A percentile compares a stretch with the other conserved stretches of the same genome.
These are phyloP conservation scores for Fusarium praegraminearum DNA, from an alignment of 2,329 filamentous ascomycete genomes.

Conservation along the genomic window DNA sequence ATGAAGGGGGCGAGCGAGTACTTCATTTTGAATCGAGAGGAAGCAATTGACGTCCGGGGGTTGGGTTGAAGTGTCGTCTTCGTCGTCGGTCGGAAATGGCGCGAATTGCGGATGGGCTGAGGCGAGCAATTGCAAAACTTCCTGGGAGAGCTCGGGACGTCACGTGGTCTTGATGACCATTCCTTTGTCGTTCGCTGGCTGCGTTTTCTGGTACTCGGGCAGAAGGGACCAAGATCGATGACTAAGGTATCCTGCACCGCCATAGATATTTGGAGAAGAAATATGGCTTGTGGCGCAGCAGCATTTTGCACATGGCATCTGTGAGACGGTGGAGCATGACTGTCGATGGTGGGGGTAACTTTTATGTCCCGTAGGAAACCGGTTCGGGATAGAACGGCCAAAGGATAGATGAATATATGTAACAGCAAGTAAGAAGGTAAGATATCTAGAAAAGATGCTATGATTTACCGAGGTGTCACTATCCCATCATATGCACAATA, in stretches of 20 bases:
- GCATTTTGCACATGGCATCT: conserved; percentile 2
- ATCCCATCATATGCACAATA: background rate
- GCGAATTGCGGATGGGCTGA: conserved; percentile 54
- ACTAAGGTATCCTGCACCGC: conserved; percentile 3
- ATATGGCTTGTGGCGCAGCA: background rate
- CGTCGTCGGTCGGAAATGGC: conserved; percentile 49
- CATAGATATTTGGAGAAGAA: background rate
- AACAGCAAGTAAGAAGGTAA: background rate
- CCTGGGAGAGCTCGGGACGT: conserved; percentile 49
- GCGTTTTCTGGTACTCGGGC: conserved; percentile 19
- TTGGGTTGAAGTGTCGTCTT: conserved; percentile 32
- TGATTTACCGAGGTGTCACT: background rate
- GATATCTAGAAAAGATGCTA: background rate
- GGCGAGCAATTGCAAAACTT: conserved; percentile 47
- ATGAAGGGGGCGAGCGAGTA: conserved; percentile 80
- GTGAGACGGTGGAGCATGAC: conserved; percentile 1
- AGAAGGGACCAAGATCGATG: conserved; percentile 17
- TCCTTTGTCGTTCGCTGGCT: conserved; percentile 43
- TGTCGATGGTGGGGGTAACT: conserved; percentile 36
- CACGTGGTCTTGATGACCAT: conserved; percentile 53
- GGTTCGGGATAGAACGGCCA: conserved; percentile 44
- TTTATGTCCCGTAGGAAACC: conserved; percentile 40
- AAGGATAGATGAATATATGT: background rate
- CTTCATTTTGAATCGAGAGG: conserved; percentile 67
- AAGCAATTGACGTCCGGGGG: conserved; percentile 46